Percentiles rank a stretch among this genome's conserved stretches.
phyloP scores from a whole-genome alignment of 129 eudicot genomes.

The Chrysanthemum makinoi region DNA sequence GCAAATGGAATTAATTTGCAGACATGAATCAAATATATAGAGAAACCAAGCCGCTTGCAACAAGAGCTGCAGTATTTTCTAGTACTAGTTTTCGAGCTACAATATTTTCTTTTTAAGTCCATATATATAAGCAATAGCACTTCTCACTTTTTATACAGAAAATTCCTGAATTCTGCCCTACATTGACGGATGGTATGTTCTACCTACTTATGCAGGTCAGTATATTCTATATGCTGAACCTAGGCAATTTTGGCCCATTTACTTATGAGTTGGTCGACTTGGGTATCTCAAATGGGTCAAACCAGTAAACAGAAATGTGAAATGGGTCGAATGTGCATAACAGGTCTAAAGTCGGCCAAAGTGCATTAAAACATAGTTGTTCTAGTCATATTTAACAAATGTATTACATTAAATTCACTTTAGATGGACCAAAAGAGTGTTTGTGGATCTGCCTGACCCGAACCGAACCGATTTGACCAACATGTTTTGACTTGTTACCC shows the following conservation, averaged over 20 bases:
- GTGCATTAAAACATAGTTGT: neutral
- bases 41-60: too few relatives aligned
- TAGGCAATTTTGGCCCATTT: neutral
- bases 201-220: slow-evolving; percentile 59
- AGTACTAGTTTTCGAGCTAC: too few relatives aligned
- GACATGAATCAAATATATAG: too few relatives aligned
- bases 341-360: neutral
- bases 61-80: too few relatives aligned
- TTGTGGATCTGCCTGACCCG: neutral
- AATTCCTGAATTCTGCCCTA: too few relatives aligned
- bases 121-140: too few relatives aligned
- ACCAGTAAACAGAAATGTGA: neutral
- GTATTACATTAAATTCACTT: neutral
- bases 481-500: too few relatives aligned
- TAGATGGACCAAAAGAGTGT: neutral
- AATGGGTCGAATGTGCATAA: neutral
- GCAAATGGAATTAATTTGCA: neutral
- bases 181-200: slow-evolving; percentile 28
- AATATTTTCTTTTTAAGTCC: too few relatives aligned
- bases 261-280: neutral
- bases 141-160: too few relatives aligned
- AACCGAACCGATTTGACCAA: too few relatives aligned
- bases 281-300: neutral
- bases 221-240: neutral
- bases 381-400: too few relatives aligned